phyloP scores from a whole-genome alignment of 2,329 filamentous ascomycete species.

The Fusarium longipes region DNA sequence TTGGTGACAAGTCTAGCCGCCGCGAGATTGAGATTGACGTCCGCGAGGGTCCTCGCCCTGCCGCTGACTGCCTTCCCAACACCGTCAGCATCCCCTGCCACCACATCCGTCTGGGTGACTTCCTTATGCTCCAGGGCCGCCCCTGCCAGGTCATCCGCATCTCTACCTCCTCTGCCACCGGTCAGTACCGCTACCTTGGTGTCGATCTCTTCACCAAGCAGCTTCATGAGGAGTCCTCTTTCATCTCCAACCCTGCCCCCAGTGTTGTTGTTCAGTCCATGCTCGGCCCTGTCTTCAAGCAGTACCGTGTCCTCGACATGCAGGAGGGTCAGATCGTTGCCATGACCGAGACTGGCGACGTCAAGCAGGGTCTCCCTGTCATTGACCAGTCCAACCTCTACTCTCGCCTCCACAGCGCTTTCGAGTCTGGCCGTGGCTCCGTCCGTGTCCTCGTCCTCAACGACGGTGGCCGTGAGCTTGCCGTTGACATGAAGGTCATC shows the following conservation, averaged over 20 bases:
- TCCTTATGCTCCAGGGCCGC: slow-evolving; percentile 98
- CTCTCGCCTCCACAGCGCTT: slow-evolving; percentile 82
- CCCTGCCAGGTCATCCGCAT: slow-evolving; percentile 99
- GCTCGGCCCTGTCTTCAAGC: slow-evolving; percentile 99
- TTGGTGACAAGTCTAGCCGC: slow-evolving; percentile 63
- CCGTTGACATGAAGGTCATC: slow-evolving; percentile 98
- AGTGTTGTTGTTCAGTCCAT: slow-evolving; percentile 99
- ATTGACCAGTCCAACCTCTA: slow-evolving; percentile 95
- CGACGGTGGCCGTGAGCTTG: slow-evolving; percentile 92
- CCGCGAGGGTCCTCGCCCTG: slow-evolving; percentile 33
- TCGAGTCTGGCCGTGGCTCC: slow-evolving; percentile 90
- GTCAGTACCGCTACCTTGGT: slow-evolving; percentile 99
- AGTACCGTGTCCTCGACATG: slow-evolving; percentile 99
- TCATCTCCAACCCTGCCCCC: slow-evolving; percentile 95
- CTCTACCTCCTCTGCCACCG: slow-evolving; percentile 96
- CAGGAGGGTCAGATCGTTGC: slow-evolving; percentile 87
- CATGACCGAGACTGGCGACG: slow-evolving; percentile 99
- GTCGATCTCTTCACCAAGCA: slow-evolving; percentile 99
- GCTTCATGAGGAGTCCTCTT: slow-evolving; percentile 97
- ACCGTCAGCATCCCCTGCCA: slow-evolving; percentile 99
- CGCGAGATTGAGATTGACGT: slow-evolving; percentile 62
- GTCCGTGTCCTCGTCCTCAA: slow-evolving; percentile 96
- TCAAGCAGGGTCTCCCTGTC: slow-evolving; percentile 94
- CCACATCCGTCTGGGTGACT: slow-evolving; percentile 99
- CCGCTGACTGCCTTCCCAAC: slow-evolving; percentile 66